phyloP scores from a whole-genome alignment of 1,284 basidiomycete species.

The Rhodotorula sp. region DNA sequence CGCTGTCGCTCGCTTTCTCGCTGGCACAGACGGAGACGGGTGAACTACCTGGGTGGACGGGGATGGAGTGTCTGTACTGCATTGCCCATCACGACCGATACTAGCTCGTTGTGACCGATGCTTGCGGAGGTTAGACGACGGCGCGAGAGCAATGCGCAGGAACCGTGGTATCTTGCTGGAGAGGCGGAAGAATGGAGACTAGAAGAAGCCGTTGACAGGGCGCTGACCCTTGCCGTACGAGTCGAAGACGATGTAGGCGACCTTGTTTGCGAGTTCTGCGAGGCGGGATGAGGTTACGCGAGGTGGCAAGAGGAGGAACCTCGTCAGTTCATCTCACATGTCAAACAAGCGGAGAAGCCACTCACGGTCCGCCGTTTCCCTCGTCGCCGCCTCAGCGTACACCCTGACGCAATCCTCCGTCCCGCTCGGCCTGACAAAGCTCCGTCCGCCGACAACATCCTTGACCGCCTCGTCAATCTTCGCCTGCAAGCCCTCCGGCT shows the following conservation, averaged over 20 bases:
- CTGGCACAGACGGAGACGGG: too few species aligned
- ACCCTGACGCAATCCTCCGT: slow-evolving; percentile 98
- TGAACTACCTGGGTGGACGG: too few species aligned
- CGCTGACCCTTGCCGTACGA: slow-evolving; percentile 20
- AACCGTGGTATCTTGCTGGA: background rate
- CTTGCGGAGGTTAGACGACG: too few species aligned
- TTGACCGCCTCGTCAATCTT: slow-evolving; percentile 80
- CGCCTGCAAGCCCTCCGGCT: slow-evolving; percentile 76
- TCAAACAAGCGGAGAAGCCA: background rate
- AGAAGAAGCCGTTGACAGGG: slow-evolving; percentile 4
- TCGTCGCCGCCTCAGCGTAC: slow-evolving; percentile 84
- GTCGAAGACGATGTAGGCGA: slow-evolving; percentile 30
- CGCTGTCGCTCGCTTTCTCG: too few species aligned
- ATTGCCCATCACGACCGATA: too few species aligned
- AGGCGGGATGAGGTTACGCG: background rate
- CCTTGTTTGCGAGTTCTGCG: slow-evolving; percentile 31
- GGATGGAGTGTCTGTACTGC: too few species aligned
- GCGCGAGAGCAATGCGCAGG: too few species aligned
- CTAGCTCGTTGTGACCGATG: too few species aligned
- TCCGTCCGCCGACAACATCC: slow-evolving; percentile 78
- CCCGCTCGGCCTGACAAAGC: slow-evolving; percentile 94
- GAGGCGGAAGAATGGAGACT: background rate
- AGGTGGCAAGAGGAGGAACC: background rate
- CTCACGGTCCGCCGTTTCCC: slow-evolving; percentile 77
- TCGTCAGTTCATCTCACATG: background rate